Evolutionary conservation across 2,329 filamentous ascomycete species (phyloP), one percentile per base, ranked within the genome.

Genomic region (Magnaporthiopsis rhizophila): DNA sequence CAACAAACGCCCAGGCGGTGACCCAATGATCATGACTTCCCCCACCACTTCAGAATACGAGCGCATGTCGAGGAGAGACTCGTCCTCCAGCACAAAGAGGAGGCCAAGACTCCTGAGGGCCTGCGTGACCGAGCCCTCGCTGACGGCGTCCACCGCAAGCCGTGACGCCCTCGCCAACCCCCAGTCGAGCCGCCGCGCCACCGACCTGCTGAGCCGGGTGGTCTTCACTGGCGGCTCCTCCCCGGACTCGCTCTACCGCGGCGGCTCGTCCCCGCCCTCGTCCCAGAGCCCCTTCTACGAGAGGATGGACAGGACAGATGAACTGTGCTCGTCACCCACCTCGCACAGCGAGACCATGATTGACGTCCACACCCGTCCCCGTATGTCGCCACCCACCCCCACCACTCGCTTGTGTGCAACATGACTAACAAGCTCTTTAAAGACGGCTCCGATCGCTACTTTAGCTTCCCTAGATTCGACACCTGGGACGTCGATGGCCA

Each of bases 381-480:
- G 62, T 64, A 58, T 34, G 62, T 59, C 30, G 18, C 15, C 26
- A 34, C 12, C 26, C 21, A n/a, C 1, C 26, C 18, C 58, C 12
- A 13, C 58, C 12, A n/a, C 58, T n/a, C 11, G 21, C 6, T 32
- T 60, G 58, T 9, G n/a, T 28, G 32, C 28, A n/a, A 60, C 32
- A 26, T 34, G 3, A 34, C 58, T 71, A 62, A 70, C 67, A 50
- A 60, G 9, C 57, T 53, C 56, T 53, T 50, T 64, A 30, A 66
- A 76, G 74, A 74, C 62, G 30, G n/a, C 13, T 75, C 77, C 70
- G 82, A 79, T 64, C 83, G 85, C 67, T 91, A 91, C 75, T 87
- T 89, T 71, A 90, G 88, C 78, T 91, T 91, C 72, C 88, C 88
- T 21, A 88, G 84, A 73, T 90, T 90, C 74, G 88, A 91, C 70